These are phyloP conservation scores for Vigna nakashimae DNA, from an alignment of 306 rosid genomes.

Conservation along the genomic window DNA sequence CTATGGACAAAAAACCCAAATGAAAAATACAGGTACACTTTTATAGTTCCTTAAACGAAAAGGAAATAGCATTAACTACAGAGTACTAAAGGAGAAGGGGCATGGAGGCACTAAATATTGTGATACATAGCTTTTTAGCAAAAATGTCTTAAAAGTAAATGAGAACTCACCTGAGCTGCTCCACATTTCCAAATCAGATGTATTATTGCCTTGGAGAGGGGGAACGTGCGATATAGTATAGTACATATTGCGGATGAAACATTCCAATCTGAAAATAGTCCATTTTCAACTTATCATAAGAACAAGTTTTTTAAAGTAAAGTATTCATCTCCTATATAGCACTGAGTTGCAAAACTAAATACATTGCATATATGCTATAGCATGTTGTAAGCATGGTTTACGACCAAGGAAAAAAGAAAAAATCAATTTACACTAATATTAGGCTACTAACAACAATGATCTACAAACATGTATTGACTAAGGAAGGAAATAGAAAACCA, in stretches of 20 bases:
- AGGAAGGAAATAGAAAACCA: conserved; percentile 22
- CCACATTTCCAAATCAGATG: conserved; percentile 75
- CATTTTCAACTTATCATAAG: conserved; percentile 30
- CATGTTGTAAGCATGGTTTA: conserved; percentile 30
- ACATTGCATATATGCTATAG: not conserved
- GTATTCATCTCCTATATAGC: conserved; percentile 18
- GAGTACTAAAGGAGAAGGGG: conserved; percentile 1
- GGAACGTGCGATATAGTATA: conserved; percentile 63
- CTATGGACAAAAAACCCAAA: conserved; percentile 44
- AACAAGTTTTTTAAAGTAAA: conserved; percentile 21
- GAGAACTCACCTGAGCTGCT: conserved; percentile 63
- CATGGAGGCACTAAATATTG: conserved; percentile 3
- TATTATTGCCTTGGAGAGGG: conserved; percentile 57
- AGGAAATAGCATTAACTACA: not conserved
- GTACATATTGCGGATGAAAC: conserved; percentile 58
- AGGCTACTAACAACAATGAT: not conserved
- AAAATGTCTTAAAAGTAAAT: conserved; percentile 18
- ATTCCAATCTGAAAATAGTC: conserved; percentile 63
- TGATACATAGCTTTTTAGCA: not conserved
- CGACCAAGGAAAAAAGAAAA: conserved; percentile 3
- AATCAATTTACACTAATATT: not conserved
- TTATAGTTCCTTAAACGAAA: not conserved
- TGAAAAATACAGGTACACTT: conserved; percentile 33
- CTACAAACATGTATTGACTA: conserved; percentile 11
- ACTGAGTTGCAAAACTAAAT: conserved; percentile 28